Evolutionary conservation across 495 filamentous ascomycete species (phyloP).

Genomic region (Hypoxylon cercidicola): DNA sequence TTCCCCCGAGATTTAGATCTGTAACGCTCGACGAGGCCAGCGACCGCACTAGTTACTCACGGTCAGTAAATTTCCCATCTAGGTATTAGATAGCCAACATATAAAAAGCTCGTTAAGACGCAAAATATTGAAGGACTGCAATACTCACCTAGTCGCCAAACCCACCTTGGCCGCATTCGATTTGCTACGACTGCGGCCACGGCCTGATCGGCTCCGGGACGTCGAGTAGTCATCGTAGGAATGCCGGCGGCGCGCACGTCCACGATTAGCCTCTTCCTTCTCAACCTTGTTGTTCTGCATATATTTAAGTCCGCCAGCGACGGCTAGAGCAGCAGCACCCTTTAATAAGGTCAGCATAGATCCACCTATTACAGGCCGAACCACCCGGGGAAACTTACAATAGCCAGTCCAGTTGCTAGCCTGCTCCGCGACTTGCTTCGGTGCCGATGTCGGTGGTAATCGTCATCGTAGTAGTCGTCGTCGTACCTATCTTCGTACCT

Average conservation of each 20-base stretch:
- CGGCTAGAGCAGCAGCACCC: conserved; percentile 74
- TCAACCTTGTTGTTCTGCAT: conserved; percentile 73
- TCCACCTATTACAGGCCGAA: neutral
- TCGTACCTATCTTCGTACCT: conserved; percentile 67
- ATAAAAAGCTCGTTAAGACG: neutral
- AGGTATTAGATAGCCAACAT: neutral
- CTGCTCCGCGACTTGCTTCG: conserved; percentile 50
- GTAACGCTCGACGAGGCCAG: conserved; percentile 78
- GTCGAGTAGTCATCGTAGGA: conserved; percentile 47
- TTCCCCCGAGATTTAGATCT: conserved; percentile 65
- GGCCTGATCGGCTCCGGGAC: conserved; percentile 48
- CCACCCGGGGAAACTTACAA: conserved; percentile 58
- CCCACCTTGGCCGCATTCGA: conserved; percentile 82
- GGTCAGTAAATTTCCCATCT: conserved; percentile 18
- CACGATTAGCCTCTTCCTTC: conserved; percentile 71
- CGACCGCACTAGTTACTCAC: conserved; percentile 61
- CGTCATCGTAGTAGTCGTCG: conserved; percentile 57
- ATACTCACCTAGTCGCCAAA: conserved; percentile 70
- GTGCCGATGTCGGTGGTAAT: conserved; percentile 34
- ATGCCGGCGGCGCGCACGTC: conserved; percentile 73
- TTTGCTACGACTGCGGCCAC: conserved; percentile 60
- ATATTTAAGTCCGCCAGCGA: conserved; percentile 81
- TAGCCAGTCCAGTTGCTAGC: conserved; percentile 75
- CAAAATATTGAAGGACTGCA: neutral
- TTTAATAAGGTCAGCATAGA: conserved; percentile 26